Evolutionary conservation across 2,329 filamentous ascomycete genomes (phyloP).

Genomic region (Scedosporium apiospermum): DNA sequence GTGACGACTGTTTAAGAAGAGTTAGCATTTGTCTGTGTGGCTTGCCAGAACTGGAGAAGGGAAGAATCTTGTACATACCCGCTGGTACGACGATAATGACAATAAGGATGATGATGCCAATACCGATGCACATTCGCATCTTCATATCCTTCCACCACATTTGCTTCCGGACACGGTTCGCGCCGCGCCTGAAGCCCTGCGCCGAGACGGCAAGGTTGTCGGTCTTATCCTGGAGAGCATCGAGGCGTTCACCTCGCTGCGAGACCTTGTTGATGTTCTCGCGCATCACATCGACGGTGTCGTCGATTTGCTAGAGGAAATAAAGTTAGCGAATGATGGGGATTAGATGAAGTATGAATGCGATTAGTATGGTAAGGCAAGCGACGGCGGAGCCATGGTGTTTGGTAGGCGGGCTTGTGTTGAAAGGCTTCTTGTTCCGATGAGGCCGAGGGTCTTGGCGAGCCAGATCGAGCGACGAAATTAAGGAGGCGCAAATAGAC

Average conservation of each 20-base stretch:
- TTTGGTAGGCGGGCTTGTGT: neutral
- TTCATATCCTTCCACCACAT: conserved; percentile 99
- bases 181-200: conserved; percentile 90
- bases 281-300: conserved; percentile 89
- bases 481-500: too few species aligned
- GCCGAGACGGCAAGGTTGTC: conserved; percentile 89
- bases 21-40: neutral
- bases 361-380: neutral
- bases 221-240: conserved; percentile 87
- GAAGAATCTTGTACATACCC: conserved; percentile 42
- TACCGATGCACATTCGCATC: conserved; percentile 95
- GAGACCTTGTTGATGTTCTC: conserved; percentile 97
- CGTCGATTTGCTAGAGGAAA: conserved; percentile 77
- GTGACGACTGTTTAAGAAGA: conserved; percentile 1
- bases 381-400: neutral
- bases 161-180: conserved; percentile 91
- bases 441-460: neutral
- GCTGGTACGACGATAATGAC: conserved; percentile 89
- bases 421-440: neutral
- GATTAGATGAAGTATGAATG: neutral
- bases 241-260: conserved; percentile 81
- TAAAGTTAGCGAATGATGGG: neutral
- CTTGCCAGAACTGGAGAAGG: conserved; percentile 3
- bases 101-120: conserved; percentile 83
- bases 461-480: neutral